Evolutionary conservation across 2,329 filamentous ascomycete species (phyloP), one percentile per base, ranked within the genome.

Genomic region (Aspergillus flavus): DNA sequence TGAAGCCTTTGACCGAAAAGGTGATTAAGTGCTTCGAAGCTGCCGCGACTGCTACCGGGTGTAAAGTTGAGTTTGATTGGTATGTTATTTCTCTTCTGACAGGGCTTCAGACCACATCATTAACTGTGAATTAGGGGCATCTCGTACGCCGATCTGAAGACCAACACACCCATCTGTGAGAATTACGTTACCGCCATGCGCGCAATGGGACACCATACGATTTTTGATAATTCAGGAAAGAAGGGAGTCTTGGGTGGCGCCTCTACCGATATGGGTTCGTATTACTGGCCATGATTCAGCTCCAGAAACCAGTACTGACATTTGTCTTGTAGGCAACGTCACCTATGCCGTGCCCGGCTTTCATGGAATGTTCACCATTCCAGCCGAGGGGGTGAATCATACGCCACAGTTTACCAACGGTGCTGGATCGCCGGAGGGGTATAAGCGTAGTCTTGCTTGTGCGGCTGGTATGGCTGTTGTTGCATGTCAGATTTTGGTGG

Each of bases 351-450:
- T 78, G 79, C 45, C 76, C 67, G 53, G 80, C 66, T 68, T 76
- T 63, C 45, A 75, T 69, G 48, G 70, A 23, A 58, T 81, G 79
- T 65, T 87, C 62, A 76, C 75, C 19, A 80, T 84, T 3, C 80
- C 82, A 0, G 75, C 77, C 3, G 76, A 78, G 2, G 80, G 79
- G 1, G 81, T 83, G 0, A 85, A 85, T 21, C 86, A 86, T 63
- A 88, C 81, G 9, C 80, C 82, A 0, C 80, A 82, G 0, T 89
- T 86, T 66, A 82, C 84, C 10, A 73, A 76, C 3, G 82, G 84
- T 0, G 80, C 84, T 0, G 84, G 84, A 4, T 86, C 82, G 0
- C 76, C 74, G 28, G 77, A 78, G 19, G 82, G 83, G 0, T 85
- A 85, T 61, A 72, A 80, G 32, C 77, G 80, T 52, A 78, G 82